Percentiles rank a stretch among this genome's conserved stretches.
Evolutionary conservation across 805 yeast species (phyloP).

Genomic region (Starmerella powellii): DNA sequence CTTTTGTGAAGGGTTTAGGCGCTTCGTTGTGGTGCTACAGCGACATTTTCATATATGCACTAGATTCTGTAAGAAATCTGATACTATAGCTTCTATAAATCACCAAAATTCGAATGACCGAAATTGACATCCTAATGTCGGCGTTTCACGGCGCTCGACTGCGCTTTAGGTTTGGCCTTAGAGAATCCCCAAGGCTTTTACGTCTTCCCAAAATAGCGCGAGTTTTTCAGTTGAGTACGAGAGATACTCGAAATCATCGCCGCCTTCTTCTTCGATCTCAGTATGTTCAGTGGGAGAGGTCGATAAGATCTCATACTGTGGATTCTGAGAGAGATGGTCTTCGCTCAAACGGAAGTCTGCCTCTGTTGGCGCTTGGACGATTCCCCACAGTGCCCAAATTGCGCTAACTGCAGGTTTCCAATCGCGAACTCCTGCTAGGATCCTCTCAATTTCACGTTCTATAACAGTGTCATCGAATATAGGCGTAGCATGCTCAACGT

Average conservation of each 20-base stretch:
- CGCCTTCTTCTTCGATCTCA: conserved; percentile 13
- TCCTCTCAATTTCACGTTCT: conserved; percentile 37
- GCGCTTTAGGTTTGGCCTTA: too few species aligned
- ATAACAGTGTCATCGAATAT: conserved; percentile 30
- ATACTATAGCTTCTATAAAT: too few species aligned
- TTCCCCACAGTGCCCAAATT: conserved; percentile 87
- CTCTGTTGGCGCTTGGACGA: conserved; percentile 57
- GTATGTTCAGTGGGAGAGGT: not conserved
- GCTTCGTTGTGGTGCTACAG: too few species aligned
- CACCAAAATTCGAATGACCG: too few species aligned
- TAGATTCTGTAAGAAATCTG: too few species aligned
- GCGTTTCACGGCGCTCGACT: too few species aligned
- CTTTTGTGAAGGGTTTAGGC: conserved; percentile 35
- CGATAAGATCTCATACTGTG: conserved; percentile 31
- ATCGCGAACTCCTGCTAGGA: conserved; percentile 51
- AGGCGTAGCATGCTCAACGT: conserved; percentile 42
- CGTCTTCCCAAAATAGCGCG: conserved; percentile 61
- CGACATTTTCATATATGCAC: too few species aligned
- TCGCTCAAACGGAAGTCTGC: conserved; percentile 34
- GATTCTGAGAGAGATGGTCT: conserved; percentile 30
- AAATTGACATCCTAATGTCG: too few species aligned
- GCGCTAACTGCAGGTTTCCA: conserved; percentile 78
- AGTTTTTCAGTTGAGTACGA: conserved; percentile 66
- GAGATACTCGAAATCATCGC: conserved; percentile 54
- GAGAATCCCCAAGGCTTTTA: conserved; percentile 27